Evolutionary conservation across 805 yeast genomes (phyloP).

Genomic region (Isabelozyma gotoi): DNA sequence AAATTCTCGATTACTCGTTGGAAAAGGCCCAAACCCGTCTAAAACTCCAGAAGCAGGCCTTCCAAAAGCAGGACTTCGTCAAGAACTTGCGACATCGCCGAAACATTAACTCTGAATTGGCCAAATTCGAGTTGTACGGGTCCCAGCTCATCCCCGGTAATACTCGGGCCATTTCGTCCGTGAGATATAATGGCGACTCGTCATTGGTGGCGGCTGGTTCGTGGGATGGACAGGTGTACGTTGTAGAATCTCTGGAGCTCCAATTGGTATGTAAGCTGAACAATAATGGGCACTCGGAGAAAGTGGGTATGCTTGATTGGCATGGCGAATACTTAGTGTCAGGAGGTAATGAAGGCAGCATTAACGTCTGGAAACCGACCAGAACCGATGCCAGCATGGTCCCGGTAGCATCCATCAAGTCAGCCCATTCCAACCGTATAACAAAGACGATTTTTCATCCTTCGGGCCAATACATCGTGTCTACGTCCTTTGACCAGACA

Average conservation of each 20-base stretch:
- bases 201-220: conserved; percentile 61
- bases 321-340: conserved; percentile 21
- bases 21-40: conserved; percentile 44
- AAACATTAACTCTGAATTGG: conserved; percentile 28
- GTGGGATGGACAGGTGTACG: conserved; percentile 75
- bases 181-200: conserved; percentile 43
- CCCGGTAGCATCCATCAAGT: conserved; percentile 16
- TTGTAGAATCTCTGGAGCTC: conserved; percentile 45
- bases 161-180: conserved; percentile 65
- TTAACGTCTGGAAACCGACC: conserved; percentile 28
- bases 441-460: conserved; percentile 69
- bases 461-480: conserved; percentile 49
- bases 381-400: conserved; percentile 4
- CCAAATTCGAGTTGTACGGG: conserved; percentile 49
- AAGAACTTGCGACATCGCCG: conserved; percentile 50
- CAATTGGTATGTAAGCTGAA: conserved; percentile 21
- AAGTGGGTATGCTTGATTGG: conserved; percentile 75
- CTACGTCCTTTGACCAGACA: conserved; percentile 80
- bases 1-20: conserved; percentile 54
- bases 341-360: conserved; percentile 40
- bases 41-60: conserved; percentile 23
- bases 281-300: conserved; percentile 56
- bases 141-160: conserved; percentile 63
- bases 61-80: conserved; percentile 33
- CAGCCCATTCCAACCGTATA: conserved; percentile 52